Evolutionary conservation across 345 rosid genomes (phyloP).

Genomic region (Rhodomyrtus tomentosa): DNA sequence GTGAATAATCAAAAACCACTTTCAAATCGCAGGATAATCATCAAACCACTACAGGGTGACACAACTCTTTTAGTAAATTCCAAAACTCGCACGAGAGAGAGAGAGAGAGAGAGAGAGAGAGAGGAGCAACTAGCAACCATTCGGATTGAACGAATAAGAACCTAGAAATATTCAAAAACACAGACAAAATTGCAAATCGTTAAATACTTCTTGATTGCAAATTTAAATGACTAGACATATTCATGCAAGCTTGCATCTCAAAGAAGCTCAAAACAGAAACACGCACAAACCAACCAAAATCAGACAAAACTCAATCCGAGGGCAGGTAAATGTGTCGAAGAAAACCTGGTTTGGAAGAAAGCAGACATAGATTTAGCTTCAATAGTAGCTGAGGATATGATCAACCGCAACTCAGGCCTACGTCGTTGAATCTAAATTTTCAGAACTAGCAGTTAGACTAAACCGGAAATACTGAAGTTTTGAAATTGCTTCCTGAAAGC

Average conservation of each 20-base stretch:
- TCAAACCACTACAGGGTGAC: neutral
- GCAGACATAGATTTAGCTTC: constrained; percentile 79
- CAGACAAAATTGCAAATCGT: neutral
- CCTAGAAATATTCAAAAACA: neutral
- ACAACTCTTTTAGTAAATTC: neutral
- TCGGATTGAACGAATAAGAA: neutral
- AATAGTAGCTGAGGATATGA: constrained; percentile 93
- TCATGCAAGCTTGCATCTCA: neutral
- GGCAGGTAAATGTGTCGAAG: neutral
- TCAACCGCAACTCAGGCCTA: constrained; percentile 80
- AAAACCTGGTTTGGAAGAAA: constrained; percentile 71
- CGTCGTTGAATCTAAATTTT: constrained; percentile 63
- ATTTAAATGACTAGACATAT: neutral
- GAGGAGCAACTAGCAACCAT: neutral
- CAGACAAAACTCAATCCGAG: neutral
- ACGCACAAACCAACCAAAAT: neutral
- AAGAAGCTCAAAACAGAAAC: neutral
- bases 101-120: no score
- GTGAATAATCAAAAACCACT: neutral
- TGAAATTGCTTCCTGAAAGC: neutral
- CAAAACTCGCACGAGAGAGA: neutral
- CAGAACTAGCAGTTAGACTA: neutral
- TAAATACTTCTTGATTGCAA: neutral
- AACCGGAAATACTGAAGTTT: neutral
- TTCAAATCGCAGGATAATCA: neutral